These are phyloP conservation scores for Phoma sp. DNA, from an alignment of 2,329 filamentous ascomycete species.

Conservation along the genomic window DNA sequence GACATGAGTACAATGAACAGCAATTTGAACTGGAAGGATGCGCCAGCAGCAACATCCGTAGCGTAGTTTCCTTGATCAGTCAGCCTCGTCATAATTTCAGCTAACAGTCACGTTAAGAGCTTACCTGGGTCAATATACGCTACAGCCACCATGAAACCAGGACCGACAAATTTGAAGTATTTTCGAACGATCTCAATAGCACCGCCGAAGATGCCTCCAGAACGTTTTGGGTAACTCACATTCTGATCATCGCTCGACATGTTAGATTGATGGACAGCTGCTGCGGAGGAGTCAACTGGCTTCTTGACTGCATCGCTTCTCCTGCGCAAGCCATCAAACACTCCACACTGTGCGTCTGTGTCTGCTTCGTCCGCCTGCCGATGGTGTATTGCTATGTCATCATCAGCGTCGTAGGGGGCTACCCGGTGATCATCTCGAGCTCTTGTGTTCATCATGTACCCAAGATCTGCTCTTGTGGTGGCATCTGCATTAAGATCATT, in stretches of 20 bases:
- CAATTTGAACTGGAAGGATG: conserved; percentile 68
- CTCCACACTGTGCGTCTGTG: not conserved
- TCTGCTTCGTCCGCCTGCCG: not conserved
- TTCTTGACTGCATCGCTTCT: conserved; percentile 1
- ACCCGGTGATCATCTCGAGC: conserved; percentile 53
- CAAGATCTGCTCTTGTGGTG: conserved; percentile 67
- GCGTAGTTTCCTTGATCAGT: conserved; percentile 65
- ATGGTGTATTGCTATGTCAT: conserved; percentile 1
- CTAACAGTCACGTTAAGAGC: not conserved
- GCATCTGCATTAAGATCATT: conserved; percentile 62
- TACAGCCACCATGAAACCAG: conserved; percentile 66
- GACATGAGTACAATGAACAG: conserved; percentile 72
- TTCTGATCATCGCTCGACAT: conserved; percentile 10
- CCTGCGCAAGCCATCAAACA: not conserved
- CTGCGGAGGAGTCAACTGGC: not conserved
- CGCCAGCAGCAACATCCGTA: conserved; percentile 72
- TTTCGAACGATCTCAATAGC: conserved; percentile 41
- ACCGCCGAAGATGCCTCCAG: conserved; percentile 3
- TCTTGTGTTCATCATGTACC: conserved; percentile 64
- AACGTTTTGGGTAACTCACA: not conserved
- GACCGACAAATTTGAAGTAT: conserved; percentile 66
- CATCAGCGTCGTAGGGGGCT: conserved; percentile 21
- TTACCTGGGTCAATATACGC: conserved; percentile 55
- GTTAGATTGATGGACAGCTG: not conserved
- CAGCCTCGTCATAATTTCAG: too few relatives aligned